Evolutionary conservation across 352 stramenopile species (phyloP).

Genomic region (Globisporangium irregulare): DNA sequence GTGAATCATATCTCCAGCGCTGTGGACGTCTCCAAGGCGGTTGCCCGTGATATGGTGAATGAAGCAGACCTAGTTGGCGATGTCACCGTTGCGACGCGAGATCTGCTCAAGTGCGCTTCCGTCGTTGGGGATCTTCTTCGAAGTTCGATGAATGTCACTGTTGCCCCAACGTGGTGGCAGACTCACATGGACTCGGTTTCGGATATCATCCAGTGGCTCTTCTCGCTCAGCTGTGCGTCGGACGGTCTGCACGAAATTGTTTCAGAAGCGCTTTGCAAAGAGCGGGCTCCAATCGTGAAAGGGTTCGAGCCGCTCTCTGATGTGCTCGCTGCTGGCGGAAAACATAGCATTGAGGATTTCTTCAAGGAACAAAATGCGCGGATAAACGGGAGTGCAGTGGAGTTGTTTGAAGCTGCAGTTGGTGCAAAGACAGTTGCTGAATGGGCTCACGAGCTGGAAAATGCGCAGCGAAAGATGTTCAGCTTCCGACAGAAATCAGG

Average conservation of each 20-base stretch:
- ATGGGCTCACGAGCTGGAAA: constrained; percentile 34
- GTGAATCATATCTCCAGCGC: constrained; percentile 58
- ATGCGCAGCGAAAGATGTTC: constrained; percentile 29
- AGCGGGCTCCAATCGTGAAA: constrained; percentile 31
- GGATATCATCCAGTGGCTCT: constrained; percentile 69
- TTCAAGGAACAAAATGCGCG: constrained; percentile 23
- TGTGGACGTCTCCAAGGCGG: constrained; percentile 51
- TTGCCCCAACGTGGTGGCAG: constrained; percentile 68
- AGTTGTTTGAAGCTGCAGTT: constrained; percentile 12
- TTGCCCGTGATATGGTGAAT: constrained; percentile 46
- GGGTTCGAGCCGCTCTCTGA: constrained; percentile 33
- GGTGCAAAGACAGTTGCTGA: constrained; percentile 1
- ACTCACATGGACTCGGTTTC: constrained; percentile 51
- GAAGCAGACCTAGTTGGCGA: constrained; percentile 65
- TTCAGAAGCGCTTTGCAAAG: constrained; percentile 57
- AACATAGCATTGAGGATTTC: constrained; percentile 19
- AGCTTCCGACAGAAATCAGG: constrained; percentile 20
- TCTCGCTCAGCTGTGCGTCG: constrained; percentile 59
- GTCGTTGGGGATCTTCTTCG: constrained; percentile 54
- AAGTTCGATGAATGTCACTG: constrained; percentile 68
- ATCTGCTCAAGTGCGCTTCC: constrained; percentile 43
- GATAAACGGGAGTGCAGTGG: constrained; percentile 15
- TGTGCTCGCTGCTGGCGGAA: constrained; percentile 18
- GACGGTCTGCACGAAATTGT: constrained; percentile 74
- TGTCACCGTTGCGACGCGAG: constrained; percentile 34